These are phyloP conservation scores for Starmerella vitae DNA, from an alignment of 805 yeast genomes.

Conservation along the genomic window DNA sequence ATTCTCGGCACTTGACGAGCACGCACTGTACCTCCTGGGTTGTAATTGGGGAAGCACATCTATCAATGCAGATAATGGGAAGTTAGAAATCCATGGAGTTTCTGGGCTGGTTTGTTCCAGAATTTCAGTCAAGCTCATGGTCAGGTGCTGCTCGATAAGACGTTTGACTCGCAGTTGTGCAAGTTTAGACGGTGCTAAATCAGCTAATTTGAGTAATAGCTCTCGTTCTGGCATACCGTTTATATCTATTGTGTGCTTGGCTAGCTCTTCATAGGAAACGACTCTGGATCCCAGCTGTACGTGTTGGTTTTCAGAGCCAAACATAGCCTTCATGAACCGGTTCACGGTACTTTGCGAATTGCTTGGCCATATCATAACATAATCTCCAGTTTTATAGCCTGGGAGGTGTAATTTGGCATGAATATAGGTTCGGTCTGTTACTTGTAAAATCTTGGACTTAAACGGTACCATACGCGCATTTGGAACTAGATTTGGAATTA, in stretches of 20 bases:
- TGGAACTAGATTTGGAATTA: background rate
- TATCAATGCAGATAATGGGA: conserved; percentile 49
- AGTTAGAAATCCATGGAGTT: conserved; percentile 46
- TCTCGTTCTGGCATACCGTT: conserved; percentile 74
- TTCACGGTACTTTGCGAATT: conserved; percentile 51
- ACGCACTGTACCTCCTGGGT: conserved; percentile 76
- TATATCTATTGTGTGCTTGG: conserved; percentile 63
- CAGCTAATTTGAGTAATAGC: conserved; percentile 45
- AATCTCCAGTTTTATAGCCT: conserved; percentile 68
- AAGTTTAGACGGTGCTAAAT: conserved; percentile 51
- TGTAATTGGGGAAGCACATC: conserved; percentile 57
- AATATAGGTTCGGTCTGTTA: conserved; percentile 27
- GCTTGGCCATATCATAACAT: conserved; percentile 75
- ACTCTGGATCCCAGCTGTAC: conserved; percentile 22
- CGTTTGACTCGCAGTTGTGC: conserved; percentile 31
- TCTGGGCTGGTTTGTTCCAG: conserved; percentile 45
- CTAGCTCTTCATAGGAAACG: conserved; percentile 55
- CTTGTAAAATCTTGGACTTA: background rate
- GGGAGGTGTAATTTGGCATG: conserved; percentile 58
- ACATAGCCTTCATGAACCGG: conserved; percentile 41
- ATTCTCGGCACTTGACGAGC: conserved; percentile 60
- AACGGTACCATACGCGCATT: background rate
- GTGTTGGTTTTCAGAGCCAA: conserved; percentile 36
- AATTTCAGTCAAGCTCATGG: conserved; percentile 51
- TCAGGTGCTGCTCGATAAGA: conserved; percentile 40